phyloP scores from a whole-genome alignment of 495 filamentous ascomycete genomes.

The Penicillium goetzii region DNA sequence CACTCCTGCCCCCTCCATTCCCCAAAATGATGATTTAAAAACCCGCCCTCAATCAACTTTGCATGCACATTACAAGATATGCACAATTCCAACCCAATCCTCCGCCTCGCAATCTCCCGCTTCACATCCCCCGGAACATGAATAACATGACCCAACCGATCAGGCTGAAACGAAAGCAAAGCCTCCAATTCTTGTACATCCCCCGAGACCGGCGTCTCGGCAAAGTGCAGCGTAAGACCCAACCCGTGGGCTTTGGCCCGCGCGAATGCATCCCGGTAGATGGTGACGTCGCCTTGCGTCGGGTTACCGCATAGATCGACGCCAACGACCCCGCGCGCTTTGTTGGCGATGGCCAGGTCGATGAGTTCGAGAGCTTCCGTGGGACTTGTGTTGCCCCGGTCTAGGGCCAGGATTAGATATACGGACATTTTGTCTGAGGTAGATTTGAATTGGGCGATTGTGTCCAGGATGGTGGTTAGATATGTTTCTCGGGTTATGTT shows the following conservation, averaged over 20 bases:
- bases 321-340: slow-evolving; percentile 64
- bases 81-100: slow-evolving; percentile 73
- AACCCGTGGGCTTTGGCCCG: slow-evolving; percentile 58
- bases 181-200: slow-evolving; percentile 60
- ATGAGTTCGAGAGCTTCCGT: slow-evolving; percentile 63
- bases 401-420: slow-evolving; percentile 74
- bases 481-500: slow-evolving; percentile 64
- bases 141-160: slow-evolving; percentile 80
- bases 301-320: slow-evolving; percentile 85
- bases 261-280: slow-evolving; percentile 59
- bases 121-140: slow-evolving; percentile 64
- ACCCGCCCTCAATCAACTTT: slow-evolving; percentile 69
- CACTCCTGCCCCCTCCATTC: slow-evolving; percentile 60
- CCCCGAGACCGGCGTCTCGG: slow-evolving; percentile 60
- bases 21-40: slow-evolving; percentile 75
- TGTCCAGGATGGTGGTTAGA: slow-evolving; percentile 62
- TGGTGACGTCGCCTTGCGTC: slow-evolving; percentile 58
- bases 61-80: slow-evolving; percentile 82
- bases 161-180: slow-evolving; percentile 66
- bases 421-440: slow-evolving; percentile 49
- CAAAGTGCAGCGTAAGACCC: slow-evolving; percentile 77
- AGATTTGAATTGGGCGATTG: slow-evolving; percentile 60
- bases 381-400: slow-evolving; percentile 61
- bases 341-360: slow-evolving; percentile 62
- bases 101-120: slow-evolving; percentile 54